Percentiles rank a stretch among this genome's conserved stretches.
Conservation (phyloP, 176 grass and related monocot species). For the Lolium multiflorum region DNA sequence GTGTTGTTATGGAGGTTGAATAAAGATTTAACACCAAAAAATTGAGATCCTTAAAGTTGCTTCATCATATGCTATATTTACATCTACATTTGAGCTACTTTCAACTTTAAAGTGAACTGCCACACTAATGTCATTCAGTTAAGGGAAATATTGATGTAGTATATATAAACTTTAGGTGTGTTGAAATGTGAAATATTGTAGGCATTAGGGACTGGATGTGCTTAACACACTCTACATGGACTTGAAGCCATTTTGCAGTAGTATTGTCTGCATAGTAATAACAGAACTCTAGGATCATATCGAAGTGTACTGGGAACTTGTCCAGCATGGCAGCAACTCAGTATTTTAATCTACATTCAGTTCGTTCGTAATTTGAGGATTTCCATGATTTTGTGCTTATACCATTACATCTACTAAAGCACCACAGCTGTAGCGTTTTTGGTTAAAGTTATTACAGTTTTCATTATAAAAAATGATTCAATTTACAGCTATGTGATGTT, state of each 20-base stretch:
- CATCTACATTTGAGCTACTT: not conserved
- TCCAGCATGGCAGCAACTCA: not conserved
- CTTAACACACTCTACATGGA: not conserved
- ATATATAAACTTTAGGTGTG: not conserved
- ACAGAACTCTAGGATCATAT: conserved; percentile 1
- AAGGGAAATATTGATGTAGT: not conserved
- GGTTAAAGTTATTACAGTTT: not conserved
- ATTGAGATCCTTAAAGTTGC: not conserved
- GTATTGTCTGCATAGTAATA: not conserved
- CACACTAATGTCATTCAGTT: not conserved
- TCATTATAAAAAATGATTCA: not conserved
- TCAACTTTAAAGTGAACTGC: not conserved
- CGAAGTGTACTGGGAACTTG: not conserved
- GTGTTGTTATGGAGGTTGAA: not conserved
- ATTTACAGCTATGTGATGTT: not conserved
- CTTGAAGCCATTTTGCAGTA: not conserved
- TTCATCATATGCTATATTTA: not conserved
- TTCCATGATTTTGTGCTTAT: conserved; percentile 3
- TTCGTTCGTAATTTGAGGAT: not conserved
- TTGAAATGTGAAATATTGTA: not conserved
- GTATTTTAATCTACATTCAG: not conserved
- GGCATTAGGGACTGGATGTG: not conserved
- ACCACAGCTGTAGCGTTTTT: not conserved
- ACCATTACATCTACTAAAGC: not conserved
- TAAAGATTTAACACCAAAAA: not conserved